phyloP scores from a whole-genome alignment of 192 early-diverging fungal genomes.

The Phlyctochytrium planicorne region DNA sequence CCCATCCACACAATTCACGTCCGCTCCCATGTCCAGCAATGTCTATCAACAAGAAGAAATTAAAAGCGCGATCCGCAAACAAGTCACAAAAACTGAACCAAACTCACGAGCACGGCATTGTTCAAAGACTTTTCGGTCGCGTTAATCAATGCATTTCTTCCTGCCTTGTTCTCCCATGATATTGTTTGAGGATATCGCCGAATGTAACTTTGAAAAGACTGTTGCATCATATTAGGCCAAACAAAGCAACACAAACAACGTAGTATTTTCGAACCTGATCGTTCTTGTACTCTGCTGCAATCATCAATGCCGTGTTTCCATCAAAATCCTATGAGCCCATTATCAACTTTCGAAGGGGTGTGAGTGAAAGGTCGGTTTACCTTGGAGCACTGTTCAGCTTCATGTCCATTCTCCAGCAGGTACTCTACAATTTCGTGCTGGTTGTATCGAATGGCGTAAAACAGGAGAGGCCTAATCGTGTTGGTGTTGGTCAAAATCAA shows the following conservation, averaged over 20 bases:
- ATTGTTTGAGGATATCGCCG: slow-evolving; percentile 37
- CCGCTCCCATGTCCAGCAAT: slow-evolving; percentile 43
- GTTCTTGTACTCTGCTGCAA: slow-evolving; percentile 42
- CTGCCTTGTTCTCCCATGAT: slow-evolving; percentile 37
- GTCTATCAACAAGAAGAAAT: not conserved
- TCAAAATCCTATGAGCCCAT: slow-evolving; percentile 52
- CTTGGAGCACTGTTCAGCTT: slow-evolving; percentile 24
- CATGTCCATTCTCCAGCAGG: slow-evolving; percentile 44
- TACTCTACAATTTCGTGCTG: slow-evolving; percentile 45
- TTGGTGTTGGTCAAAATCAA: not conserved
- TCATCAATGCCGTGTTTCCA: slow-evolving; percentile 46
- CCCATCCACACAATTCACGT: slow-evolving; percentile 40
- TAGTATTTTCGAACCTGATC: slow-evolving; percentile 41
- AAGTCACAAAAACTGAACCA: not conserved
- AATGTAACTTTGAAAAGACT: slow-evolving; percentile 33
- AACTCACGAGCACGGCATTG: slow-evolving; percentile 27
- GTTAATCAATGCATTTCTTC: slow-evolving; percentile 46
- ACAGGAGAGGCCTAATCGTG: slow-evolving; percentile 45
- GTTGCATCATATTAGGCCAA: too few relatives aligned
- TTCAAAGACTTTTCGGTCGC: slow-evolving; percentile 38
- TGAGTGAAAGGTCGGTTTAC: too few relatives aligned
- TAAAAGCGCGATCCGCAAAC: not conserved
- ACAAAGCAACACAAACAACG: slow-evolving; percentile 8
- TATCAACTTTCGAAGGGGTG: too few relatives aligned
- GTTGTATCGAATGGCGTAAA: slow-evolving; percentile 50